Percentiles rank a stretch among this genome's conserved stretches.
These are phyloP conservation scores for Sporothrix sp. DNA, from an alignment of 2,329 filamentous ascomycete genomes.

Conservation along the genomic window DNA sequence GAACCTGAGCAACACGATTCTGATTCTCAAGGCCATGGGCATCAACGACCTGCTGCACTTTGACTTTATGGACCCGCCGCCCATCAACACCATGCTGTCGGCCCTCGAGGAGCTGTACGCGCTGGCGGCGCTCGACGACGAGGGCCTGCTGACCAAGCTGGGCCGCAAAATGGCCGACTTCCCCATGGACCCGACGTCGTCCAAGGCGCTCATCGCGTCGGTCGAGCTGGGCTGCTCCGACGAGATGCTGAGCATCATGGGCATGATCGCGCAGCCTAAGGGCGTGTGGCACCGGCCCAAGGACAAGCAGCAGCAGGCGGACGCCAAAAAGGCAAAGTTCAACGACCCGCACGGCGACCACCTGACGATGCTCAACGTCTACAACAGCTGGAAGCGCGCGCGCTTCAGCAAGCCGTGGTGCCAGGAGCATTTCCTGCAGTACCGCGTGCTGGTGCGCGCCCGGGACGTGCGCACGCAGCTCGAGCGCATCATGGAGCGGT, in stretches of 20 bases:
- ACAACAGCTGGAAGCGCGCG: conserved; percentile 88
- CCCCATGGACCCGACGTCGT: conserved; percentile 88
- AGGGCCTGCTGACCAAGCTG: conserved; percentile 82
- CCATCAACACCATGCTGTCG: conserved; percentile 94
- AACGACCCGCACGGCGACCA: conserved; percentile 93
- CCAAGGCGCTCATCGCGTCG: conserved; percentile 75
- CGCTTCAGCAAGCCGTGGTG: conserved; percentile 84
- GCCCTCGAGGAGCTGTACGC: conserved; percentile 93
- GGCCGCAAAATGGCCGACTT: conserved; percentile 98
- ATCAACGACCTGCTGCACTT: conserved; percentile 97
- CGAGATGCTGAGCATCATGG: conserved; percentile 87
- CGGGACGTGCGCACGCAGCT: conserved; percentile 90
- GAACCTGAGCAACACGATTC: conserved; percentile 83
- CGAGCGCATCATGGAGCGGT: conserved; percentile 85
- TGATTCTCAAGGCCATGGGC: conserved; percentile 98
- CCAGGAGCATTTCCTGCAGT: conserved; percentile 96
- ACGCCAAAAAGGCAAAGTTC: conserved; percentile 97
- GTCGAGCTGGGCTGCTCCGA: conserved; percentile 86
- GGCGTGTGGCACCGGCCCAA: conserved; percentile 92
- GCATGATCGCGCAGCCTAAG: conserved; percentile 73
- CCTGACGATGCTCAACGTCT: conserved; percentile 89
- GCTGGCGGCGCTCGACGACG: conserved; percentile 83
- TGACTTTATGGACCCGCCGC: conserved; percentile 97
- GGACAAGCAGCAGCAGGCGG: conserved; percentile 91
- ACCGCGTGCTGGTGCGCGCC: conserved; percentile 75